Conservation (phyloP, 768 basidiomycete genomes). For the Leccinum ochraceum region DNA sequence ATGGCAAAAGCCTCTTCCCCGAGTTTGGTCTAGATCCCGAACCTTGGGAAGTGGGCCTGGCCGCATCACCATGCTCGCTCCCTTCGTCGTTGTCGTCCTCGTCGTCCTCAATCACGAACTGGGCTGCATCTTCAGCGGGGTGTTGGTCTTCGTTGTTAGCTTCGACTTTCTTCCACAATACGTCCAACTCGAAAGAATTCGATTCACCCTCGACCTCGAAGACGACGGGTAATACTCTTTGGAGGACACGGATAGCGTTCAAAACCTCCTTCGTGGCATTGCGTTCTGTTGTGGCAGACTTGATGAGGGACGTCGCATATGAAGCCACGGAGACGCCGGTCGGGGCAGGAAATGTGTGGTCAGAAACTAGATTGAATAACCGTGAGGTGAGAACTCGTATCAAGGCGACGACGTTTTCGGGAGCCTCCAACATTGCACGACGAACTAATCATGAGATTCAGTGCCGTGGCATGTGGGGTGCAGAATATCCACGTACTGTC, state of each 20-base stretch:
- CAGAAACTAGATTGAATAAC: slow-evolving; percentile 72
- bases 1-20: slow-evolving; percentile 60
- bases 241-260: slow-evolving; percentile 89
- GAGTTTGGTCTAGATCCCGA: slow-evolving; percentile 30
- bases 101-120: slow-evolving; percentile 92
- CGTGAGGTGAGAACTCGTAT: slow-evolving; percentile 67
- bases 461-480: slow-evolving; percentile 1
- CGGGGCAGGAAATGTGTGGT: slow-evolving; percentile 77
- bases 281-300: slow-evolving; percentile 51
- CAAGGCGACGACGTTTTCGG: slow-evolving; percentile 84
- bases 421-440: slow-evolving; percentile 76
- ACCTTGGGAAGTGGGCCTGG: slow-evolving; percentile 16
- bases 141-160: slow-evolving; percentile 38
- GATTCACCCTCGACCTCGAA: slow-evolving; percentile 78
- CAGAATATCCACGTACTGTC: slow-evolving; percentile 59
- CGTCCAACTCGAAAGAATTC: slow-evolving; percentile 71
- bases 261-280: slow-evolving; percentile 85
- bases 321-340: slow-evolving; percentile 58
- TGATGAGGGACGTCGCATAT: slow-evolving; percentile 72
- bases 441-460: slow-evolving; percentile 55
- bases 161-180: slow-evolving; percentile 78
- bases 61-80: slow-evolving; percentile 42
- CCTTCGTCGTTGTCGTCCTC: slow-evolving; percentile 41
- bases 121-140: slow-evolving; percentile 40
- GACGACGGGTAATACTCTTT: slow-evolving; percentile 86